A percentile compares a stretch with the other conserved stretches of the same genome.
Conservation (phyloP, 1,284 basidiomycete species). For the Polyporus tsugae region DNA sequence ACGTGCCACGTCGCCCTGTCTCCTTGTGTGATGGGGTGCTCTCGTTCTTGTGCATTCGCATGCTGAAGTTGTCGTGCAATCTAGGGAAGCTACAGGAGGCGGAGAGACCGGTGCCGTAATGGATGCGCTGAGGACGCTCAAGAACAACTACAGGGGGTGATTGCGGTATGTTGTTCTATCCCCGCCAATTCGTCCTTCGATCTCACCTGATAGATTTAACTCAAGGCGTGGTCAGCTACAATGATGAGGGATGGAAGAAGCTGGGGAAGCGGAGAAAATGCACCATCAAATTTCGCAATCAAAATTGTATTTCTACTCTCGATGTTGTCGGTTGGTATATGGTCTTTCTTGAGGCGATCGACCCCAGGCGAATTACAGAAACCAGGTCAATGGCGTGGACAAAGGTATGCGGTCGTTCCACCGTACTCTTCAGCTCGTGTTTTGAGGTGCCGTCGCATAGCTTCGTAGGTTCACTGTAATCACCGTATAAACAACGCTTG, state of each 20-base stretch:
- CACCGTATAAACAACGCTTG: background rate
- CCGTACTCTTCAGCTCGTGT: too few relatives aligned
- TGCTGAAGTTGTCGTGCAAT: constrained; percentile 15
- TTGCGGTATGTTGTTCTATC: constrained; percentile 23
- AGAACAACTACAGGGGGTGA: constrained; percentile 81
- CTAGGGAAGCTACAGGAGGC: constrained; percentile 57
- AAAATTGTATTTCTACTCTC: background rate
- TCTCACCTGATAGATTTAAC: constrained; percentile 10
- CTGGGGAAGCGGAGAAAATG: background rate
- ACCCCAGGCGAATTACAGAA: background rate
- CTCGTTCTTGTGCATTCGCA: background rate
- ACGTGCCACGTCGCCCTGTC: constrained; percentile 37
- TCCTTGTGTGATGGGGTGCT: background rate
- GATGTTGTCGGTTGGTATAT: background rate
- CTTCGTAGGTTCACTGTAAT: background rate
- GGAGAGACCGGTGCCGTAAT: constrained; percentile 69
- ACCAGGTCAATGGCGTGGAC: background rate
- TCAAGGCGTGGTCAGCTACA: constrained; percentile 15
- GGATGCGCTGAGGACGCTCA: constrained; percentile 79
- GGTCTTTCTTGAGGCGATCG: background rate
- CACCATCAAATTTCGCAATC: background rate
- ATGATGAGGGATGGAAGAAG: background rate
- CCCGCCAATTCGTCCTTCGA: background rate
- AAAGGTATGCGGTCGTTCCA: background rate
- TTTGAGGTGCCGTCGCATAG: too few relatives aligned